A percentile compares a stretch with the other conserved stretches of the same genome.
These are phyloP conservation scores for Solanum acaule DNA, from an alignment of 257 asterid genomes.

Conservation along the genomic window DNA sequence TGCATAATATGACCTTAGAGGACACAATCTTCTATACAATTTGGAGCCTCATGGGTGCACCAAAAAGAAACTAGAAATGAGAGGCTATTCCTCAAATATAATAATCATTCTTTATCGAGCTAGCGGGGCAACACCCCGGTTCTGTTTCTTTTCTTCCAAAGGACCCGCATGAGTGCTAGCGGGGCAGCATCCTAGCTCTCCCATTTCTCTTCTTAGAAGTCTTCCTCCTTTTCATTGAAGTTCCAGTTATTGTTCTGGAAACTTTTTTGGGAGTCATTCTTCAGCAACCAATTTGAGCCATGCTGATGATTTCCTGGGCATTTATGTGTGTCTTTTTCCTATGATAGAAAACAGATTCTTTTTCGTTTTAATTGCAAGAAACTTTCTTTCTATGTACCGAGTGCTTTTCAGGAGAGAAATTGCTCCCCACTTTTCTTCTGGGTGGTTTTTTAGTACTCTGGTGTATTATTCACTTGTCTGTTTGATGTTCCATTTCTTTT, in stretches of 20 bases:
- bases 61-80: not conserved
- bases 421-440: not conserved
- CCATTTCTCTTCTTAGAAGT: no score
- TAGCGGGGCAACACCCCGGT: not conserved
- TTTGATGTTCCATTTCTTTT: not conserved
- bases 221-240: no score
- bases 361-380: no score
- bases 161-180: not conserved
- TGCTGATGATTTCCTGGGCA: no score
- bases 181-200: not conserved
- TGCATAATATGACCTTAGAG: no score
- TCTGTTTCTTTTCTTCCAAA: not conserved
- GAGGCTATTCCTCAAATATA: no score
- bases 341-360: not conserved
- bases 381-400: no score
- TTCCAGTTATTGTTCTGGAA: no score
- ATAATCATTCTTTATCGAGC: not conserved
- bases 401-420: not conserved
- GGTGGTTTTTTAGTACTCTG: not conserved
- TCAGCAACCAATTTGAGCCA: no score
- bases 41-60: not conserved
- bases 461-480: not conserved
- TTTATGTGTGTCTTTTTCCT: not conserved
- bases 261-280: no score
- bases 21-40: not conserved